Evolutionary conservation across 805 yeast species (phyloP).

Genomic region (Metschnikowia chrysomelidarum): DNA sequence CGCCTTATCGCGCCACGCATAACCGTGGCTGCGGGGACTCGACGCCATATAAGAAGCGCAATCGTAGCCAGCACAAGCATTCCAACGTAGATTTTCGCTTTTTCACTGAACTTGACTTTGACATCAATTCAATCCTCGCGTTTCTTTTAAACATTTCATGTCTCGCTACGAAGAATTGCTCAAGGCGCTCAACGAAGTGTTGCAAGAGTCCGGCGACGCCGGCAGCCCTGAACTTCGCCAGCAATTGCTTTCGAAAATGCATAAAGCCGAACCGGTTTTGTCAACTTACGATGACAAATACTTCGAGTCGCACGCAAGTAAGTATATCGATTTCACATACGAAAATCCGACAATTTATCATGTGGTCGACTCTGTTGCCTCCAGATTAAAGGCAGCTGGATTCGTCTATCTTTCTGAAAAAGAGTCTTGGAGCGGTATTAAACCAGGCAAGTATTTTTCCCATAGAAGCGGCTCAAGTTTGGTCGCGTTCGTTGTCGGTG

Average conservation of each 20-base stretch:
- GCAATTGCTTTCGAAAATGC: slow-evolving; percentile 10
- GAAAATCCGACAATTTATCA: slow-evolving; percentile 74
- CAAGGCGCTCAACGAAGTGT: slow-evolving; percentile 13
- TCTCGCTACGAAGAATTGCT: slow-evolving; percentile 16
- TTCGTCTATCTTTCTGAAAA: slow-evolving; percentile 67
- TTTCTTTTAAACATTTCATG: no score
- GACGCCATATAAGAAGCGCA: no score
- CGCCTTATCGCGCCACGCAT: no score
- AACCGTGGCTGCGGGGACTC: no score
- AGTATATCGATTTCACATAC: slow-evolving; percentile 70
- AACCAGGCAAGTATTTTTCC: slow-evolving; percentile 62
- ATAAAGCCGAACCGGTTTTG: slow-evolving; percentile 3
- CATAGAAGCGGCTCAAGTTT: slow-evolving; percentile 66
- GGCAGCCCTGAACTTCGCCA: slow-evolving; percentile 10
- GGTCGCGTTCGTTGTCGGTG: slow-evolving; percentile 69
- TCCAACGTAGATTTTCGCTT: no score
- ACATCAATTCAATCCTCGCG: no score
- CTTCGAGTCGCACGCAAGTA: slow-evolving; percentile 32
- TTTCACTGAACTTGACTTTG: no score
- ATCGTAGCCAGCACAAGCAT: no score
- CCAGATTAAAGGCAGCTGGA: slow-evolving; percentile 54
- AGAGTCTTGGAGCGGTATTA: slow-evolving; percentile 45
- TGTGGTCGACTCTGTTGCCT: slow-evolving; percentile 53
- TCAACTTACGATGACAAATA: slow-evolving; percentile 19
- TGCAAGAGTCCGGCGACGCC: slow-evolving; percentile 10